Evolutionary conservation across 306 rosid species (phyloP), one percentile per base, ranked within the genome.

Genomic region (Medicago lupulina): DNA sequence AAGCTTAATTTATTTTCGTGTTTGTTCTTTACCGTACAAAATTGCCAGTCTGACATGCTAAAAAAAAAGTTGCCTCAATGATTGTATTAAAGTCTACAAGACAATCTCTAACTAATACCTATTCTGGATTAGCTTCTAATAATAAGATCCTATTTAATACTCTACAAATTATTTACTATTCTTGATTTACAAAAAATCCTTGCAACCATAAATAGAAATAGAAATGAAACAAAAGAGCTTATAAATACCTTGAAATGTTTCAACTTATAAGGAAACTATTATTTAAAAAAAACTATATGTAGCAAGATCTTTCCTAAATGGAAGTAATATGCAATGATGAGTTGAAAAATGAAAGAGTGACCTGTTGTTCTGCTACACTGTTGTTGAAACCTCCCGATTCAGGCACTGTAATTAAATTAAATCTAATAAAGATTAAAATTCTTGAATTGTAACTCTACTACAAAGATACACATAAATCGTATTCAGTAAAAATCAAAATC

Each of bases 321-420:
- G n/a, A n/a, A n/a, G n/a, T n/a, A n/a, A n/a, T n/a, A n/a, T n/a
- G n/a, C n/a, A n/a, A n/a, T n/a, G n/a, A n/a, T n/a, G n/a, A n/a
- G n/a, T n/a, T n/a, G n/a, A n/a, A n/a, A 51, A 4, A 67, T 49
- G 4, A 60, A 72, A 69, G 57, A 43, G 67, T 40, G 85, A 95
- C 99, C 99, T 96, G 99, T 76, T 96, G 94, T 81, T 88, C 99
- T n/a, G 97, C 92, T 16, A 96, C 98, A 77, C 98, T 96, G 91
- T 96, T 92, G 86, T 92, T 96, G 77, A 96, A 96, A 71, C 99
- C 76, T 76, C 98, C 97, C 13, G 96, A 84, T 85, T 96, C 99
- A 61, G 89, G 74, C 47, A 76, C 98, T 92, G 87, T 85, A 38
- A 69, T 69, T 38, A 23, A 23, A 23, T 23, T 23, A 70, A 36